Percentiles rank a stretch among this genome's conserved stretches.
Evolutionary conservation across 2,329 filamentous ascomycete species (phyloP).

Genomic region (Stagonosporopsis rhizophila): DNA sequence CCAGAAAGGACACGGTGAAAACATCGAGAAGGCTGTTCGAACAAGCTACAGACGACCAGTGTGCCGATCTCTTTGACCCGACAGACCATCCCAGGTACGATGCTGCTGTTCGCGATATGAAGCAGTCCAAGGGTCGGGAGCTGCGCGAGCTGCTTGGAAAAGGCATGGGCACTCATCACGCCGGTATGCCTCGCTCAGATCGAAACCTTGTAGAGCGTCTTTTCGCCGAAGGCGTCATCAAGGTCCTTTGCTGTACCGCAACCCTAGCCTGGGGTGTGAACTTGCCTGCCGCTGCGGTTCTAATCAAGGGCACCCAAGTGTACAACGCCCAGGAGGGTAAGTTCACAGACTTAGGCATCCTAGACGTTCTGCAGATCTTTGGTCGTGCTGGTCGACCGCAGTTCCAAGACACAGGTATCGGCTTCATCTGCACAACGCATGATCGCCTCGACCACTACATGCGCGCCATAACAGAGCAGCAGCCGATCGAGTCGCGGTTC

Average conservation of each 20-base stretch:
- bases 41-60: slow-evolving; percentile 82
- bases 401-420: slow-evolving; percentile 96
- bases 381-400: slow-evolving; percentile 97
- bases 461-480: slow-evolving; percentile 90
- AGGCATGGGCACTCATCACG: slow-evolving; percentile 94
- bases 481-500: slow-evolving; percentile 97
- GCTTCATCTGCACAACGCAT: slow-evolving; percentile 97
- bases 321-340: slow-evolving; percentile 97
- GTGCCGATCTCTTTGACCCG: slow-evolving; percentile 83
- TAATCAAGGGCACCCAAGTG: slow-evolving; percentile 97
- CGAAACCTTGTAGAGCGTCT: slow-evolving; percentile 94
- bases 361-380: slow-evolving; percentile 97
- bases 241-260: slow-evolving; percentile 96
- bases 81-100: slow-evolving; percentile 79
- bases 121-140: slow-evolving; percentile 82
- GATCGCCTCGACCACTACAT: slow-evolving; percentile 92
- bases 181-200: slow-evolving; percentile 93
- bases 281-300: slow-evolving; percentile 90
- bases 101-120: slow-evolving; percentile 81
- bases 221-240: slow-evolving; percentile 90
- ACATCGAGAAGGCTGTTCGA: slow-evolving; percentile 87
- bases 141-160: slow-evolving; percentile 88
- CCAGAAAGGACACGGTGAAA: slow-evolving; percentile 88
- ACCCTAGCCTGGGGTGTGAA: slow-evolving; percentile 99
- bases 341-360: slow-evolving; percentile 93